A percentile compares a stretch with the other conserved stretches of the same genome.
These are phyloP conservation scores for Barnettozyma sp. DNA, from an alignment of 805 yeast genomes.

Conservation along the genomic window DNA sequence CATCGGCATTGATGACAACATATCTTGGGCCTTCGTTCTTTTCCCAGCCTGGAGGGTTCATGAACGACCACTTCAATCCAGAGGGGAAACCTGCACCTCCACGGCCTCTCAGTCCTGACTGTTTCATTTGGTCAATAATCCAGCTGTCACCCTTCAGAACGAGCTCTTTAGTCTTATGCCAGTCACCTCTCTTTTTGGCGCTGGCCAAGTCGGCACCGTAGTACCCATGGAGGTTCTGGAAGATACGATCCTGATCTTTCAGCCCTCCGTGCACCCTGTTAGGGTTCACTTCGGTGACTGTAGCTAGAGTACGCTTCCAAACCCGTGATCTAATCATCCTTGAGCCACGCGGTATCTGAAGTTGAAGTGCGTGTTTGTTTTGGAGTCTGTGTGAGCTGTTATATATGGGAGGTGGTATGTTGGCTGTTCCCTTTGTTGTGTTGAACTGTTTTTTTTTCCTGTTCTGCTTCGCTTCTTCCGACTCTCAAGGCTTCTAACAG, in stretches of 20 bases:
- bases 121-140: slow-evolving; percentile 84
- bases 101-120: slow-evolving; percentile 81
- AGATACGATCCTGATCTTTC: slow-evolving; percentile 77
- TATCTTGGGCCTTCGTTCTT: slow-evolving; percentile 85
- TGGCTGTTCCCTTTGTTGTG: no score
- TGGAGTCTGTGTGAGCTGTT: no score
- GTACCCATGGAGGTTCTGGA: slow-evolving; percentile 73
- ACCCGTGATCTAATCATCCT: slow-evolving; percentile 9
- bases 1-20: slow-evolving; percentile 87
- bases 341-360: no score
- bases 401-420: no score
- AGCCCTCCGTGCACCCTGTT: slow-evolving; percentile 64
- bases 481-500: no score
- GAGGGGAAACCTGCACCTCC: slow-evolving; percentile 95
- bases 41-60: slow-evolving; percentile 96
- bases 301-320: slow-evolving; percentile 23
- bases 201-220: slow-evolving; percentile 72
- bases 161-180: slow-evolving; percentile 88
- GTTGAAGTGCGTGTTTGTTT: slow-evolving; percentile 1
- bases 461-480: no score
- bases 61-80: slow-evolving; percentile 86
- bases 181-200: slow-evolving; percentile 78
- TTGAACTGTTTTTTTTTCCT: no score
- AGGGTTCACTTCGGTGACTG: slow-evolving; percentile 45
- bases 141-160: slow-evolving; percentile 77